Base-by-base conservation (phyloP, 768 basidiomycete genomes). In the Agaricus blazei region DNA sequence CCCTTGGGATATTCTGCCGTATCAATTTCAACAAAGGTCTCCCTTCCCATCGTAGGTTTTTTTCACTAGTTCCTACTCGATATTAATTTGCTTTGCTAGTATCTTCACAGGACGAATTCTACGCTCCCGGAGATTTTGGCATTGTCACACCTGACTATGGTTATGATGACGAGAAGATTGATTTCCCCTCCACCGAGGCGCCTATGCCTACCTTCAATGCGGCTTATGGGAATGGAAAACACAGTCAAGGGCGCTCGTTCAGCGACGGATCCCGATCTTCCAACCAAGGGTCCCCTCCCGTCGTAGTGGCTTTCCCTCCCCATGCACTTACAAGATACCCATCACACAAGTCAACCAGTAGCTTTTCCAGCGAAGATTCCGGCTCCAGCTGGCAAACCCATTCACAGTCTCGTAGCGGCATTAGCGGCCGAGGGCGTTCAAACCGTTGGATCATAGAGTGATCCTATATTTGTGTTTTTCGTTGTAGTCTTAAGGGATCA, bases 1-100 rank as follows among this genome's bases (percentile, higher is more conserved):
- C 84, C 52, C 65, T 91, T 46, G 90, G 87, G 2, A 61, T 89
- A 36, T 59, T 84, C 58, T 90, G 88, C 65, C 78, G 83, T 36
- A 65, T 81, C 62, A 90, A 91, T 72, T 91, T 91, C 62, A 87
- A 85, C 55, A 88, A 87, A 67, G 89, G 89, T 24, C 72, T 92
- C 56, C 69, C 76, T 54, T 78, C 77, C 23, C 84, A 85, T 66
- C 70, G 88, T 90, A 59, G 71, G 87, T 72, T 8, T 29, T 49
- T 23, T 27, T 24, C 24, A 5, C 6, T 14, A 45, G 2, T 29
- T 47, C 46, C 46, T 26, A 27, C 44, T 27, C 11, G 15, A n/a
- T 27, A 11, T 15, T 47, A 28, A 47, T 29, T 12, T 47, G 23
- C 31, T 8, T 11, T 58, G 31, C 44, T 34, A 89, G 87, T 89